phyloP scores from a whole-genome alignment of 441 rosid species.

The Lepidium campestre region DNA sequence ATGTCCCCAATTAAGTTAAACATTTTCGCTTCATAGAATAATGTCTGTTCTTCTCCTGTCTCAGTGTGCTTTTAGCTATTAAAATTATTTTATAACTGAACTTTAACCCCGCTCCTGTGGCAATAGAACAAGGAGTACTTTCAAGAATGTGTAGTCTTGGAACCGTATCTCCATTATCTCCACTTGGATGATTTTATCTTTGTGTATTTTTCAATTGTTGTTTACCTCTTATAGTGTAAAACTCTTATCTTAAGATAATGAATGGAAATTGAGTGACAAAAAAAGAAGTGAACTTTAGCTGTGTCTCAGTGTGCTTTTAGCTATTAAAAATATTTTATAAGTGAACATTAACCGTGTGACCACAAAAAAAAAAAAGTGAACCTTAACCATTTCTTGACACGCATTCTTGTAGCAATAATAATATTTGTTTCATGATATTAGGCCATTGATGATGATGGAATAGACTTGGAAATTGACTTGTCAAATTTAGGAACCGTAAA shows the following conservation, averaged over 20 bases:
- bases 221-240: too few relatives aligned
- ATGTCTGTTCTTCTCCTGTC: background rate
- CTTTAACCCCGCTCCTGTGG: too few relatives aligned
- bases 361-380: background rate
- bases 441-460: conserved; percentile 79
- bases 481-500: conserved; percentile 94
- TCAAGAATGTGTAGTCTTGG: too few relatives aligned
- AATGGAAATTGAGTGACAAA: too few relatives aligned
- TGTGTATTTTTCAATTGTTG: too few relatives aligned
- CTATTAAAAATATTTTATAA: background rate
- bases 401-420: background rate
- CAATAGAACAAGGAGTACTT: too few relatives aligned
- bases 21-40: background rate
- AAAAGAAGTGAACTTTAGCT: background rate
- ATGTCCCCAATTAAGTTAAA: background rate
- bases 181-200: too few relatives aligned
- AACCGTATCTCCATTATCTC: too few relatives aligned
- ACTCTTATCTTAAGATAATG: too few relatives aligned
- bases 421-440: conserved; percentile 23
- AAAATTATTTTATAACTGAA: background rate
- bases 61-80: background rate
- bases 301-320: background rate
- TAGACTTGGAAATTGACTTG: conserved; percentile 96
- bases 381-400: background rate
- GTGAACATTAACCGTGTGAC: too few relatives aligned